Evolutionary conservation across 2,329 filamentous ascomycete genomes (phyloP).

Genomic region (Pseudogymnoascus sp.): DNA sequence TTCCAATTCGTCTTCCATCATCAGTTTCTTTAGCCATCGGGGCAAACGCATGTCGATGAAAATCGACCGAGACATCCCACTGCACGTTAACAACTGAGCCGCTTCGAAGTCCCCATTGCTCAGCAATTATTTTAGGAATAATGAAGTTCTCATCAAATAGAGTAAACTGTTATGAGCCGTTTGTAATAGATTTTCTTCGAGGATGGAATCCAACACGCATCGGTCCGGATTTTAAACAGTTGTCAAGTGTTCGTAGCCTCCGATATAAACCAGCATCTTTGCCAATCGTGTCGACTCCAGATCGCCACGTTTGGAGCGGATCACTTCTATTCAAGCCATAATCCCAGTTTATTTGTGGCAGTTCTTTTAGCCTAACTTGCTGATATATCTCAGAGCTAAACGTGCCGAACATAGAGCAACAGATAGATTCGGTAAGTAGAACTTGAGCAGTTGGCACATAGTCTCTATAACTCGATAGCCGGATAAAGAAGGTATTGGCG

Average conservation of each 20-base stretch:
- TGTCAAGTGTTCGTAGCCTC: not conserved
- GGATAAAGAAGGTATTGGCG: not conserved
- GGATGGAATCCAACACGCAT: not conserved
- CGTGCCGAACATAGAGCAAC: not conserved
- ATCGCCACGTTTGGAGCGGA: not conserved
- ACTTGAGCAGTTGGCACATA: not conserved
- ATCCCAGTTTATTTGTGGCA: not conserved
- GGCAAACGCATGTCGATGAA: not conserved
- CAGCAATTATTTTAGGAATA: not conserved
- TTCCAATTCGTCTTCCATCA: not conserved
- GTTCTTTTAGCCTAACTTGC: not conserved
- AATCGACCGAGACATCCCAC: not conserved
- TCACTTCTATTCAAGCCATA: not conserved
- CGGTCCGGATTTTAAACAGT: not conserved
- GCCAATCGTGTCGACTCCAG: not conserved
- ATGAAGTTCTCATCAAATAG: not conserved
- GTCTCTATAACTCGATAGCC: not conserved
- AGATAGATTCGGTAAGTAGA: not conserved
- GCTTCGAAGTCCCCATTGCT: not conserved
- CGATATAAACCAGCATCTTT: not conserved
- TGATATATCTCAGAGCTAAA: not conserved
- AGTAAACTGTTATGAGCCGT: not conserved
- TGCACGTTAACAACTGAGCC: not conserved
- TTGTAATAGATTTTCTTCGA: not conserved
- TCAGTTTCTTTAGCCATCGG: not conserved